Evolutionary conservation across 306 rosid genomes (phyloP).

Genomic region (Aeschynomene evenia): DNA sequence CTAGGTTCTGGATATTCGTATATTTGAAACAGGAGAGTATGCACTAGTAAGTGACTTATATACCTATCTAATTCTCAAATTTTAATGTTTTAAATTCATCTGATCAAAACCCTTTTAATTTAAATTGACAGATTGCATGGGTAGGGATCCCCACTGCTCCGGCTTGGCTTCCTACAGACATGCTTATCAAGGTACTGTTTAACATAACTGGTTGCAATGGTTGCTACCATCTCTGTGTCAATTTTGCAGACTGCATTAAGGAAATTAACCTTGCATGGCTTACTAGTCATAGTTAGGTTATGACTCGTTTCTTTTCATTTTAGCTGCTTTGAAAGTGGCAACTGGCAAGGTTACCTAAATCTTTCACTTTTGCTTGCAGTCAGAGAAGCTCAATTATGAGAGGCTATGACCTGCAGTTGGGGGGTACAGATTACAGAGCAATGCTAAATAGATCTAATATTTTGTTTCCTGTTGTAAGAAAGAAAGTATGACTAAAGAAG

Average conservation of each 20-base stretch:
- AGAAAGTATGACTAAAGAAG: not conserved
- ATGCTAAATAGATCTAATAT: not conserved
- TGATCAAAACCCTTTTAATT: not conserved
- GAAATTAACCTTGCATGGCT: not conserved
- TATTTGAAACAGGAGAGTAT: constrained; percentile 88
- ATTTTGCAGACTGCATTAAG: not conserved
- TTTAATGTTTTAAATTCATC: no score
- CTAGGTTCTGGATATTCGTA: constrained; percentile 81
- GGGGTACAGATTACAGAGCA: not conserved
- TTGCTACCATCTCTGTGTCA: not conserved
- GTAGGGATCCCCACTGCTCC: constrained; percentile 96
- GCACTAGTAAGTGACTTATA: constrained; percentile 65
- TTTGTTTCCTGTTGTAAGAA: not conserved
- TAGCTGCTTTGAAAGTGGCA: not conserved
- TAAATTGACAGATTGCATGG: constrained; percentile 70
- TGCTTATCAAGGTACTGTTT: constrained; percentile 82
- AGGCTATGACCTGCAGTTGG: constrained; percentile 53
- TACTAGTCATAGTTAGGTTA: not conserved
- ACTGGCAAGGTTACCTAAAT: constrained; percentile 1
- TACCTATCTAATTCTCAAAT: not conserved
- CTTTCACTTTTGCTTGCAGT: constrained; percentile 49
- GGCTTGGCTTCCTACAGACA: constrained; percentile 95
- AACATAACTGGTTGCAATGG: constrained; percentile 3
- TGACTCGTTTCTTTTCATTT: not conserved
- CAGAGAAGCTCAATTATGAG: constrained; percentile 88